These are phyloP conservation scores for Populus deltoides DNA, from an alignment of 345 rosid species.

Conservation along the genomic window DNA sequence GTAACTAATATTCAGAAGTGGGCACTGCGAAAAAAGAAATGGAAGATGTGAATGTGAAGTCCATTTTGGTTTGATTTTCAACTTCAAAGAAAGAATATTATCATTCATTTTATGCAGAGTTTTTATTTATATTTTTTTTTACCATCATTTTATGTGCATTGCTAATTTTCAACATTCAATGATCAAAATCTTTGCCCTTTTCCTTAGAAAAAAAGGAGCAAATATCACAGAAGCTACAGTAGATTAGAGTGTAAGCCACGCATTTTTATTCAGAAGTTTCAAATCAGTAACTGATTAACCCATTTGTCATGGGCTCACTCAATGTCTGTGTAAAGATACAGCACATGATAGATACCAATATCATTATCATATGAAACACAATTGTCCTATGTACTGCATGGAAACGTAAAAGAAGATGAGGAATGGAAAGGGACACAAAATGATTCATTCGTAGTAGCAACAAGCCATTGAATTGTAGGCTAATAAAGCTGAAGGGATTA, in stretches of 20 bases:
- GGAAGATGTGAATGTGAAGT: background rate
- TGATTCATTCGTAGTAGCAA: background rate
- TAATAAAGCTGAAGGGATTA: conserved; percentile 7
- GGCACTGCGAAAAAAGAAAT: conserved; percentile 48
- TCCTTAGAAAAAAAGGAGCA: background rate
- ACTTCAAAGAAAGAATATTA: conserved; percentile 1
- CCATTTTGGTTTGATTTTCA: conserved; percentile 14
- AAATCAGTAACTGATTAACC: background rate
- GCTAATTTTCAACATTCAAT: background rate
- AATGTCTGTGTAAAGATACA: background rate
- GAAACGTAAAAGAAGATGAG: background rate
- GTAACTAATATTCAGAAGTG: conserved; percentile 87
- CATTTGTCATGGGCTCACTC: background rate
- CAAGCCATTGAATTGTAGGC: conserved; percentile 1
- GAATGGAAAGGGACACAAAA: background rate
- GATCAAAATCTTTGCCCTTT: no score
- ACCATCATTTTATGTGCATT: background rate
- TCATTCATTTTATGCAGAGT: background rate
- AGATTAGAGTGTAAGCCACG: background rate
- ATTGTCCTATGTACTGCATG: background rate
- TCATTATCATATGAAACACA: background rate
- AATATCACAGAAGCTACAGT: background rate
- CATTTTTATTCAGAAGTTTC: background rate
- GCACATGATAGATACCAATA: background rate
- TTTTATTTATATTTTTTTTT: no score